Percentiles rank a stretch among this genome's conserved stretches.
Evolutionary conservation across 352 stramenopile genomes (phyloP).

Genomic region (Thalassiosira oceanica): DNA sequence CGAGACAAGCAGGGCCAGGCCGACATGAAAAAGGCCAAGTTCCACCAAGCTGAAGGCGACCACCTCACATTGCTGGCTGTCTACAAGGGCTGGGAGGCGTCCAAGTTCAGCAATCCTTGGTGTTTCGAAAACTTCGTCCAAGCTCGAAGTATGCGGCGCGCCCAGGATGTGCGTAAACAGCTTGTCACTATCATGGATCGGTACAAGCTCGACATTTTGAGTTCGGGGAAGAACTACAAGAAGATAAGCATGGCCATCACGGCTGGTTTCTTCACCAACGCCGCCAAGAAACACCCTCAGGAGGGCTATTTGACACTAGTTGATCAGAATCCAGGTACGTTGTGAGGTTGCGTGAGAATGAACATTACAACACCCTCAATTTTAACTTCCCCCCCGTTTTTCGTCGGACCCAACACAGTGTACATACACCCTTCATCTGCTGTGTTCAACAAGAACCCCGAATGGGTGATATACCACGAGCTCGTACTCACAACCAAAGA

Average conservation of each 20-base stretch:
- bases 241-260: conserved; percentile 97
- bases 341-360: too few species aligned
- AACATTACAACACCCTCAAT: too few species aligned
- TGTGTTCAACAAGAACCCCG: conserved; percentile 98
- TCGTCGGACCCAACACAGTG: too few species aligned
- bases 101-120: conserved; percentile 94
- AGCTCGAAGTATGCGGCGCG: conserved; percentile 92
- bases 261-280: conserved; percentile 99
- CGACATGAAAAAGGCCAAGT: conserved; percentile 96
- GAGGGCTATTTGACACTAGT: conserved; percentile 99
- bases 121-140: conserved; percentile 95
- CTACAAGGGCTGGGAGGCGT: conserved; percentile 89
- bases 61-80: conserved; percentile 97
- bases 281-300: conserved; percentile 97
- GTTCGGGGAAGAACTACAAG: conserved; percentile 92
- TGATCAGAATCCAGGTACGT: conserved; percentile 93
- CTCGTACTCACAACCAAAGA: conserved; percentile 99
- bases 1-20: conserved; percentile 97
- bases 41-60: conserved; percentile 97
- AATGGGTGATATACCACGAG: conserved; percentile 99
- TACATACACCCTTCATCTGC: conserved; percentile 96
- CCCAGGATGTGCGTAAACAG: conserved; percentile 87
- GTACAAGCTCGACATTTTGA: conserved; percentile 89
- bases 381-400: too few species aligned
- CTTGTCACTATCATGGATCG: conserved; percentile 98